Evolutionary conservation across 129 eudicot genomes (phyloP).

Genomic region (Pseudognaphalium luteoalbum): DNA sequence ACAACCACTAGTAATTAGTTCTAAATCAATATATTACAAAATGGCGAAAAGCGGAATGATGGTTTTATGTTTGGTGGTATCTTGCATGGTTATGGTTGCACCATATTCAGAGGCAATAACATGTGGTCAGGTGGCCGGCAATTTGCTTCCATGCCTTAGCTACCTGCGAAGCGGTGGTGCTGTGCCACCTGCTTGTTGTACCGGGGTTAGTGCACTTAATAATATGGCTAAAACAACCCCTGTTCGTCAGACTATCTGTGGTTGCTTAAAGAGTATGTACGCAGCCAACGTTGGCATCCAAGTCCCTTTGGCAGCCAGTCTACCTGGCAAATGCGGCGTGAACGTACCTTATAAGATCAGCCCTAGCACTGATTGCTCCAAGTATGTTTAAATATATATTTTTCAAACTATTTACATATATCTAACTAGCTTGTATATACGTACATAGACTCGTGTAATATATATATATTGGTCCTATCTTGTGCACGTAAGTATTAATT

Average conservation of each 20-base stretch:
- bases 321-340: conserved; percentile 48
- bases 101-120: conserved; percentile 34
- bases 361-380: conserved; percentile 49
- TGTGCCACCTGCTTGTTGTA: conserved; percentile 24
- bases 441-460: too few relatives aligned
- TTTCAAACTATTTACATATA: too few relatives aligned
- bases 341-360: conserved; percentile 40
- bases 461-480: too few relatives aligned
- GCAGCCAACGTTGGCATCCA: conserved; percentile 3
- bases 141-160: conserved; percentile 28
- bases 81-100: conserved; percentile 10
- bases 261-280: conserved; percentile 31
- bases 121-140: conserved; percentile 23
- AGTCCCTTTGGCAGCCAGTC: conserved; percentile 17
- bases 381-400: conserved; percentile 21
- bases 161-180: conserved; percentile 23
- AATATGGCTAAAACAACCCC: conserved; percentile 21
- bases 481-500: too few relatives aligned
- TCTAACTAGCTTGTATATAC: too few relatives aligned
- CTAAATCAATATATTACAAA: too few relatives aligned
- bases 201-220: conserved; percentile 27
- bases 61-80: conserved; percentile 14
- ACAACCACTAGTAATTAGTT: too few relatives aligned
- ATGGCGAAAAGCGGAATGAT: background rate
- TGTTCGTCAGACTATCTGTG: conserved; percentile 33